Base-by-base conservation (phyloP, 2,329 filamentous ascomycete genomes). In the Colletotrichum salicis region DNA sequence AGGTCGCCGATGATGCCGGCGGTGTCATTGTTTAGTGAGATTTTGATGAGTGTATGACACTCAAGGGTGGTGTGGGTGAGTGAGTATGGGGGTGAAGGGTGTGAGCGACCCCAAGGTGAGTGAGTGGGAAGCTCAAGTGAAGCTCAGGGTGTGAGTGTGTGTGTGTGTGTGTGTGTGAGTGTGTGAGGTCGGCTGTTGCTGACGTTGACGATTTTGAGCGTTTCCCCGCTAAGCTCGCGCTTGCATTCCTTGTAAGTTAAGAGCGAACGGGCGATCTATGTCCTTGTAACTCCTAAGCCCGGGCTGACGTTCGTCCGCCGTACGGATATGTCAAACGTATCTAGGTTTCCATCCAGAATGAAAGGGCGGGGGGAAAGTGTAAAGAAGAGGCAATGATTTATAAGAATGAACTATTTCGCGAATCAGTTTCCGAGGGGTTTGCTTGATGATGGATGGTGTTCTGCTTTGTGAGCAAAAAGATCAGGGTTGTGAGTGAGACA, bases 181-280 rank as follows among this genome's bases (percentile, higher is more conserved):
- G 37, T 41, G 37, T 41, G 37, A 15, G 15, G 37, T 15, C 19
- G 37, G 37, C 13, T 15, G 15, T 31, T 61, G 70, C 58, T 70
- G 55, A 65, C 57, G 70, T 72, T 60, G 66, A 60, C 54, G 45
- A 55, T 51, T 62, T 55, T 29, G 65, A 52, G 35, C 15, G 27
- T 72, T 65, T 64, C 61, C 24, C 51, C 24, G 51, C 61, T n/a
- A 54, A 24, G 60, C 60, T 63, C 48, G 60, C 29, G 27, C 27
- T 62, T 31, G 48, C 29, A 11, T 19, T 22, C 22, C 45, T 62
- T 33, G 8, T 35, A 41, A 24, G 60, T 35, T 33, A 31, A 54
- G 29, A 52, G 45, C 60, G 60, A 54, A 33, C 41, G 41, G 41
- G 41, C 22, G 52, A 24, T 37, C 60, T 6, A 54, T 33, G 37